Conservation (phyloP, 2,329 filamentous ascomycete species). For the Gremmenia infestans region DNA sequence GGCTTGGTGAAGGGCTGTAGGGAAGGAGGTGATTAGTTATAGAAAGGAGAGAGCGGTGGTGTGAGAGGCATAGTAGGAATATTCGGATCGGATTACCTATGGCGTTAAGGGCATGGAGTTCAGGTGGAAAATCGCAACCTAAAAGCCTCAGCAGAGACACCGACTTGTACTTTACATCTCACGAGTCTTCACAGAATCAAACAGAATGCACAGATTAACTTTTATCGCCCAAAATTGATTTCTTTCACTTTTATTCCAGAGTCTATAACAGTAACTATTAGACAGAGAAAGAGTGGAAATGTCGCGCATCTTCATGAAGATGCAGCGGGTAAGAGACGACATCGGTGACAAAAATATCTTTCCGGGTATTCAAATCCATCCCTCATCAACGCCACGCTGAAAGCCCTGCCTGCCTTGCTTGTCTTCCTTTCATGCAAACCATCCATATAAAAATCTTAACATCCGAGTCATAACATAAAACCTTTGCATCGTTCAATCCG, state of each 20-base stretch:
- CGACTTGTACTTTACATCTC: background rate
- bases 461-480: constrained; percentile 1
- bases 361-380: constrained; percentile 14
- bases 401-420: constrained; percentile 1
- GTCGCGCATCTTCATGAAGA: constrained; percentile 1
- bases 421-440: background rate
- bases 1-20: background rate
- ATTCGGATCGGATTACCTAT: background rate
- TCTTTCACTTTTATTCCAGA: constrained; percentile 6
- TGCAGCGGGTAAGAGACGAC: background rate
- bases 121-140: background rate
- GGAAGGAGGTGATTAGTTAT: background rate
- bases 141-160: background rate
- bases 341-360: background rate
- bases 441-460: constrained; percentile 1
- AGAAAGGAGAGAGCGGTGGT: background rate
- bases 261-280: background rate
- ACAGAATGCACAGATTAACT: background rate
- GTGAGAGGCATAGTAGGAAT: background rate
- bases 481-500: constrained; percentile 43
- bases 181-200: background rate
- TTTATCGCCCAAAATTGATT: constrained; percentile 2
- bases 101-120: constrained; percentile 16
- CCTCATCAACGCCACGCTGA: constrained; percentile 14
- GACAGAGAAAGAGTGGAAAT: constrained; percentile 16